A percentile compares a stretch with the other conserved stretches of the same genome.
These are phyloP conservation scores for Eremomyces bilateralis DNA, from an alignment of 495 filamentous ascomycete species.

Conservation along the genomic window DNA sequence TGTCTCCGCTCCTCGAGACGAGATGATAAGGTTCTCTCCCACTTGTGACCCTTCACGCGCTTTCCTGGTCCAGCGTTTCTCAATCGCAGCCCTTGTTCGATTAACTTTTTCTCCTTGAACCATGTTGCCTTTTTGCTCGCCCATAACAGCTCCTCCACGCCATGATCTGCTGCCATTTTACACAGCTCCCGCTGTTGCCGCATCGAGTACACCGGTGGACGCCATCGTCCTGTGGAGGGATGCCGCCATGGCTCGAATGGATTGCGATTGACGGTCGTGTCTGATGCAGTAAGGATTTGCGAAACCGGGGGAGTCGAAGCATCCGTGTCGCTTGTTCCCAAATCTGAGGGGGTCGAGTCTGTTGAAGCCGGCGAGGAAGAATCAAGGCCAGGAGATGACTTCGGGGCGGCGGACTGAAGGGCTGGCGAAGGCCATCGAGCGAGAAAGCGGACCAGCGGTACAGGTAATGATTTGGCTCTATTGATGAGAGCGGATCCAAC, in stretches of 20 bases:
- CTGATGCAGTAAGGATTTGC: conserved; percentile 19
- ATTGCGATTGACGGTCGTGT: conserved; percentile 28
- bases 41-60: conserved; percentile 80
- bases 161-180: conserved; percentile 59
- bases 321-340: no score
- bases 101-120: conserved; percentile 37
- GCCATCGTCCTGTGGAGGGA: conserved; percentile 54
- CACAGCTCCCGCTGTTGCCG: conserved; percentile 80
- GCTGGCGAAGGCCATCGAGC: conserved; percentile 54
- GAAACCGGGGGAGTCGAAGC: no score
- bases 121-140: conserved; percentile 53
- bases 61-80: conserved; percentile 86
- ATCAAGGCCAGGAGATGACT: conserved; percentile 8
- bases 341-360: conserved; percentile 6
- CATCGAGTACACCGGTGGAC: conserved; percentile 56
- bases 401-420: background rate
- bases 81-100: conserved; percentile 53
- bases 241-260: conserved; percentile 58
- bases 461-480: conserved; percentile 45
- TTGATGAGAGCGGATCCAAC: no score
- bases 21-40: conserved; percentile 69
- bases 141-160: conserved; percentile 69
- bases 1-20: conserved; percentile 71
- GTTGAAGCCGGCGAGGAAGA: conserved; percentile 2
- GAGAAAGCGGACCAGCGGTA: conserved; percentile 68